Base-by-base conservation (phyloP, 139 green algal species). In the Limnomonas spitsbergensis region DNA sequence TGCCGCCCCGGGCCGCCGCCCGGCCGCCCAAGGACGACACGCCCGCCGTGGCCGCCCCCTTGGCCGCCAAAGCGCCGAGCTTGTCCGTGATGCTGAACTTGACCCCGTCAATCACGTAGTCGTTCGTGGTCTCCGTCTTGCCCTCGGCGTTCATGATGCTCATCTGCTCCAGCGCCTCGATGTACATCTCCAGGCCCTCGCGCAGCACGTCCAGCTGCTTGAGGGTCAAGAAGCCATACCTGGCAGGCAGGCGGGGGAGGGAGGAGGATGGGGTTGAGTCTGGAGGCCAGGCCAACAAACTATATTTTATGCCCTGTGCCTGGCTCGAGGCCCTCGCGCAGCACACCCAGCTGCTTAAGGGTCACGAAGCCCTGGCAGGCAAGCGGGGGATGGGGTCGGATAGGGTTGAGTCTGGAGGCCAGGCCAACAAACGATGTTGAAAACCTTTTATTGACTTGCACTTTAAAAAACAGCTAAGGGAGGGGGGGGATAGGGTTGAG, bases 121-220 rank as follows among this genome's bases (percentile, higher is more conserved):
- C 77, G 2, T 36, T 38, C 24, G 29, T 4, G 1, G 2, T 67
- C 37, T 82, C 77, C 4, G 34, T 39, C 69, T 77, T 66, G 3
- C 77, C 78, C 38, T 82, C 40, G 1, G 82, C 78, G 52, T 72
- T 6, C 82, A 87, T 84, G 6, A 78, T 40, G 40, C 75, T 80
- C 68, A 83, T 73, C 78, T 83, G 81, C 81, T 86, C 66, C 37
- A 86, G 27, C 2, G 70, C 77, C 61, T 86, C 81, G 27, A 78
- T 52, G 66, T 78, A 82, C 72, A 80, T 78, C 66, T 80, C 72
- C 66, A 80, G 32, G 6, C 81, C 81, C 53, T 86, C 76, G 6
- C 70, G 72, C 66, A 86, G 66, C 42, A 53, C 2, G 1, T 40
- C 66, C 52, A 86, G 6, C 4, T 54, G 66, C 40, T 71, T 26